Base-by-base conservation (phyloP, 768 basidiomycete species). In the Rhizopogon salebrosus region DNA sequence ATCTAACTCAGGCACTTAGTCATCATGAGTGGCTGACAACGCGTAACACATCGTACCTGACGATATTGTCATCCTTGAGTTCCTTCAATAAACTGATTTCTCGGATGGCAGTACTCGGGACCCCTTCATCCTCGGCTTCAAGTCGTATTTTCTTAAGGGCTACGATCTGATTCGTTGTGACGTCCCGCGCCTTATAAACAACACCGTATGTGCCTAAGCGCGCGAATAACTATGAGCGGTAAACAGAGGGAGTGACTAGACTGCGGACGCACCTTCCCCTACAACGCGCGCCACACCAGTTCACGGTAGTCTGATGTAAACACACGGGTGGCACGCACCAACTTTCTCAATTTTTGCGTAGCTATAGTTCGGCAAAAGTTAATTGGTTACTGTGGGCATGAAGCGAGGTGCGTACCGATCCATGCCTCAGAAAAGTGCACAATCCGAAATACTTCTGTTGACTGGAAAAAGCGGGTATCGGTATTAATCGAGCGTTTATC, bases 321-420 rank as follows among this genome's bases (percentile, higher is more conserved):
- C 53, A 55, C 50, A 52, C 16, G 23, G 49, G 42, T 50, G 60
- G 59, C 60, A 86, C 91, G 75, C 74, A 97, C 95, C 95, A 63
- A 98, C 83, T 86, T 98, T 98, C 77, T 98, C 95, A 61, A 98
- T 84, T 80, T 95, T 97, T 57, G 91, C 87, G 72, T 98, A 98
- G 64, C 95, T 95, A 55, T 67, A 67, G 55, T 72, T 65, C 51
- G 53, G 45, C 43, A 41, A 42, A n/a, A 41, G 36, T n/a, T 38
- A 24, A 54, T 71, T 51, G 65, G 59, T n/a, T 20, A 56, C 50
- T 27, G 24, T 24, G 42, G n/a, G 42, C 20, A 45, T 51, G 49
- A 49, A 37, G 38, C 43, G 36, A 45, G 52, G 3, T 18, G 55
- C 69, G 43, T 57, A 72, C 70, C 69, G 69, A 57, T 70, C 69